These are phyloP conservation scores for Staphylotrichum tortipilum DNA, from an alignment of 495 filamentous ascomycete genomes.

Conservation along the genomic window DNA sequence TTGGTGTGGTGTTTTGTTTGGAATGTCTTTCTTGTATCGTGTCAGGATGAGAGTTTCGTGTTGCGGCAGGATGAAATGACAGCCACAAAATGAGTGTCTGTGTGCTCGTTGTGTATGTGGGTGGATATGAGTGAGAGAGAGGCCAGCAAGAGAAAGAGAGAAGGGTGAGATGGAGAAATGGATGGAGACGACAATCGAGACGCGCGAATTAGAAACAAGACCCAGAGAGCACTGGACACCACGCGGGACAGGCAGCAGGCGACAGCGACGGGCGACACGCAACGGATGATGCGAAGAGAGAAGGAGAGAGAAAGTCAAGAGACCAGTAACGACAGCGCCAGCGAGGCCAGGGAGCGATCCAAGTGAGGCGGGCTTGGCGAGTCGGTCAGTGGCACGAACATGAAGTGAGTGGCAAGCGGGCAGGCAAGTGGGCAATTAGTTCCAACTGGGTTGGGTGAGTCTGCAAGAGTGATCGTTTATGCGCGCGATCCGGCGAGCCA, in stretches of 20 bases:
- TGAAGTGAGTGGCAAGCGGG: background rate
- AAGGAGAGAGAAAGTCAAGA: background rate
- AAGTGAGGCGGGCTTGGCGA: background rate
- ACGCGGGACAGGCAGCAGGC: too few relatives aligned
- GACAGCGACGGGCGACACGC: too few relatives aligned
- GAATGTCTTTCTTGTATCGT: too few relatives aligned
- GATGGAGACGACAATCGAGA: background rate
- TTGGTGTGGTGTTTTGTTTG: background rate
- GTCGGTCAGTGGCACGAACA: background rate
- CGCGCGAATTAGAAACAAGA: constrained; percentile 7
- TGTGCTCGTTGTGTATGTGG: too few relatives aligned
- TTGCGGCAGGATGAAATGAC: background rate
- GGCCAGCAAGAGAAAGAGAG: background rate
- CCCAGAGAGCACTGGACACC: too few relatives aligned
- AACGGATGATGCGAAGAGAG: background rate
- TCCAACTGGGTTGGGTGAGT: background rate
- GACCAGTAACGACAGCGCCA: too few relatives aligned
- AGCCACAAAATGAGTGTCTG: too few relatives aligned
- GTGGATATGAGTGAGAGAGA: background rate
- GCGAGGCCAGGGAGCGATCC: background rate
- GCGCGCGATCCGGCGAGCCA: too few relatives aligned
- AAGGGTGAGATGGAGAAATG: background rate
- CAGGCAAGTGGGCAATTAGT: too few relatives aligned
- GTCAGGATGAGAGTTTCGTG: background rate
- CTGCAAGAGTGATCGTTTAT: background rate